Percentiles rank a stretch among this genome's conserved stretches.
Conservation (phyloP, 139 green algal genomes). For the Desmodesmus armatus region DNA sequence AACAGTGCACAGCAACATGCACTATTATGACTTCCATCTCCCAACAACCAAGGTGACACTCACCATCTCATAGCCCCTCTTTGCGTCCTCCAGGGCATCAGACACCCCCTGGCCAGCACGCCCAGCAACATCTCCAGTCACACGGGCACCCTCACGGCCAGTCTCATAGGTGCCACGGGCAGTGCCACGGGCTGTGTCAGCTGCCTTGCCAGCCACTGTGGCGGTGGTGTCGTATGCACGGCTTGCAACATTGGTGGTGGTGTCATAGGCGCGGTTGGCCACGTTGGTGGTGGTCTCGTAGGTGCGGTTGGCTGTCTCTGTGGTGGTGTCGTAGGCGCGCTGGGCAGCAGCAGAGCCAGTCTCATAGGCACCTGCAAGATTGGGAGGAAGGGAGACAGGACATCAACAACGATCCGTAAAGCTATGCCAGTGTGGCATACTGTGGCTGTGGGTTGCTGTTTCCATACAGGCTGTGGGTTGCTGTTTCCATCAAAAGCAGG, state of each 20-base stretch:
- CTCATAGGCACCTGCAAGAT: neutral
- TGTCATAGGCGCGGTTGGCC: neutral
- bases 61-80: constrained; percentile 36
- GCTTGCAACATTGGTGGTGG: neutral
- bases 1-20: neutral
- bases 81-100: neutral
- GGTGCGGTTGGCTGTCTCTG: neutral
- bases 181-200: constrained; percentile 11
- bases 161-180: neutral
- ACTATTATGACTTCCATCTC: neutral
- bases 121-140: neutral
- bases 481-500: no score
- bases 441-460: no score
- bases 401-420: no score
- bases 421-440: no score
- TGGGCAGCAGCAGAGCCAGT: neutral
- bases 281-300: neutral
- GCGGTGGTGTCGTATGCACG: neutral
- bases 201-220: neutral
- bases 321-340: neutral
- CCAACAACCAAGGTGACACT: neutral
- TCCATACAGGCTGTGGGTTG: no score
- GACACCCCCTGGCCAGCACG: neutral
- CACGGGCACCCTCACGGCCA: neutral
- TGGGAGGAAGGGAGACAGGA: no score